Percentiles rank a stretch among this genome's conserved stretches.
phyloP scores from a whole-genome alignment of 2,329 filamentous ascomycete species.

The Ceratocystis variospora region DNA sequence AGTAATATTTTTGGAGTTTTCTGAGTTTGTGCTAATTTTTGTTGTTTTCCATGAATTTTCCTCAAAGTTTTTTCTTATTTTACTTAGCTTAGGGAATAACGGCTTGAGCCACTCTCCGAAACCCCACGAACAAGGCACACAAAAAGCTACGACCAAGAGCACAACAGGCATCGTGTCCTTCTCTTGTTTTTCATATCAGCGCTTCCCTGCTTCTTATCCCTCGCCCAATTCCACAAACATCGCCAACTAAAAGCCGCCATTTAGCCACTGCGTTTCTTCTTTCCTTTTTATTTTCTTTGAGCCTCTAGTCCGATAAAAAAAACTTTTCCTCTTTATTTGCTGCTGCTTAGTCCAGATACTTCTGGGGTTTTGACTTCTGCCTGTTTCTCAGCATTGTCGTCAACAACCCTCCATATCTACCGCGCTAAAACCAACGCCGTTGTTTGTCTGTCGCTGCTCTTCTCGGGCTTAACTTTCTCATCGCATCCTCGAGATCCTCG shows the following conservation, averaged over 20 bases:
- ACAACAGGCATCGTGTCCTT: conserved; percentile 19
- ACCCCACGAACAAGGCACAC: conserved; percentile 14
- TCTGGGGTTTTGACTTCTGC: no score
- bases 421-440: no score
- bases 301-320: not conserved
- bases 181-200: conserved; percentile 12
- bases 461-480: not conserved
- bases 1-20: not conserved
- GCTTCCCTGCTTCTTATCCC: not conserved
- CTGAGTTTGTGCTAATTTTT: not conserved
- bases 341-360: not conserved
- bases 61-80: not conserved
- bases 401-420: not conserved
- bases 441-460: no score
- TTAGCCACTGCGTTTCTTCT: conserved; percentile 1
- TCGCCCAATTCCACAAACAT: not conserved
- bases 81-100: not conserved
- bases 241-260: conserved; percentile 2
- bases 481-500: conserved; percentile 1
- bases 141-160: not conserved
- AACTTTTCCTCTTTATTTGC: not conserved
- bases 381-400: no score
- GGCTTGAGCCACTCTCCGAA: conserved; percentile 8
- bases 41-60: not conserved
- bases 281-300: conserved; percentile 4